phyloP scores from a whole-genome alignment of 148 eudicot species.

The Diospyros kaki region DNA sequence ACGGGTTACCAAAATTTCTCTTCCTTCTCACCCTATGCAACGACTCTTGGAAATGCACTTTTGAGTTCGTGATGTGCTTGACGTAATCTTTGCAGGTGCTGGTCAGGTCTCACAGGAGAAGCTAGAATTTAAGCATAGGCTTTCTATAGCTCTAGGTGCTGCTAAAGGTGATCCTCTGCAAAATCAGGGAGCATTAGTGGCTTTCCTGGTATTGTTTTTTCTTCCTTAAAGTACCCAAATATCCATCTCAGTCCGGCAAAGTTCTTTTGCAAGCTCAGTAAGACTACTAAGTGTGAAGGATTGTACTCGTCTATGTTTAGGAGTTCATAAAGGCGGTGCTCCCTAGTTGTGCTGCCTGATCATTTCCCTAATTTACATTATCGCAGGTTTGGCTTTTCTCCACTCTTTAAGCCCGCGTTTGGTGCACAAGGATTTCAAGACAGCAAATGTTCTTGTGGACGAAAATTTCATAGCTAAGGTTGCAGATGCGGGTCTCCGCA shows the following conservation, averaged over 20 bases:
- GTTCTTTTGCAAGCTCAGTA: slow-evolving; percentile 10
- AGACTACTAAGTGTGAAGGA: slow-evolving; percentile 6
- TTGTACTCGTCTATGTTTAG: slow-evolving; percentile 34
- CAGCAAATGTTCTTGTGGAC: slow-evolving; percentile 95
- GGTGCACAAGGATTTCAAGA: slow-evolving; percentile 91
- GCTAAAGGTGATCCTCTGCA: slow-evolving; percentile 99
- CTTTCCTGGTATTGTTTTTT: slow-evolving; percentile 81
- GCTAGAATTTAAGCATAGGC: slow-evolving; percentile 97
- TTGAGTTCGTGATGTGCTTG: neutral
- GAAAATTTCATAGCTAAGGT: slow-evolving; percentile 97
- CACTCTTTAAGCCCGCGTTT: slow-evolving; percentile 94
- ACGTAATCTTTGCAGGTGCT: slow-evolving; percentile 48
- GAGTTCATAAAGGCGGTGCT: slow-evolving; percentile 13
- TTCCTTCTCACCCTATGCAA: neutral
- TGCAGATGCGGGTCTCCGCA: slow-evolving; percentile 93
- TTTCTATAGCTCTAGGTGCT: slow-evolving; percentile 95
- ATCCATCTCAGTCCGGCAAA: slow-evolving; percentile 13
- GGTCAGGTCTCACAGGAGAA: slow-evolving; percentile 73
- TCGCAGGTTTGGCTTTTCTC: slow-evolving; percentile 86
- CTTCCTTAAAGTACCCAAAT: slow-evolving; percentile 34
- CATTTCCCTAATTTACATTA: slow-evolving; percentile 29
- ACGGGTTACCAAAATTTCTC: neutral
- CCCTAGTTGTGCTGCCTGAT: slow-evolving; percentile 13
- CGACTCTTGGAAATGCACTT: neutral
- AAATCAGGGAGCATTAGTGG: slow-evolving; percentile 97